Conservation (phyloP, 2,329 filamentous ascomycete species). For the Botrytis aclada region DNA sequence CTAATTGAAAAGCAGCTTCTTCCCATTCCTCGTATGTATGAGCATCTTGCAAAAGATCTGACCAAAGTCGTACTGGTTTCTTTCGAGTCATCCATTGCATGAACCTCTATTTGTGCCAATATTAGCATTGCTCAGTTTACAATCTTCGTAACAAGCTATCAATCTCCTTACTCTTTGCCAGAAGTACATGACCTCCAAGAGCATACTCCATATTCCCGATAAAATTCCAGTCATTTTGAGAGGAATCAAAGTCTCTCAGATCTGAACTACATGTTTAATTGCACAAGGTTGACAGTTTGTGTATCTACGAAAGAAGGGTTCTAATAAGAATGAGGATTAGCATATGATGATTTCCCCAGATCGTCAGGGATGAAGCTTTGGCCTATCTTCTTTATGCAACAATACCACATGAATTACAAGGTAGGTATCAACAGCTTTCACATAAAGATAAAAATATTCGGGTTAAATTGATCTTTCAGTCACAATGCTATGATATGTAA, state of each 20-base stretch:
- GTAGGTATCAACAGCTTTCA: not conserved
- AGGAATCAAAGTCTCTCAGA: not conserved
- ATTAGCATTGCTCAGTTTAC: not conserved
- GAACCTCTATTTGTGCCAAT: slow-evolving; percentile 55
- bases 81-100: slow-evolving; percentile 64
- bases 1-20: slow-evolving; percentile 76
- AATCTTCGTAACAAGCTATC: slow-evolving; percentile 6
- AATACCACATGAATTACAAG: not conserved
- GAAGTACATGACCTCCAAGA: slow-evolving; percentile 59
- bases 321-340: slow-evolving; percentile 14
- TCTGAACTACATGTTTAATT: not conserved
- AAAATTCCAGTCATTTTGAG: slow-evolving; percentile 33
- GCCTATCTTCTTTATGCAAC: not conserved
- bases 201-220: slow-evolving; percentile 52
- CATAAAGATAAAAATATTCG: not conserved
- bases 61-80: slow-evolving; percentile 62
- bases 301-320: not conserved
- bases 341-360: slow-evolving; percentile 20
- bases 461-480: not conserved
- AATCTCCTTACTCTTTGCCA: slow-evolving; percentile 53
- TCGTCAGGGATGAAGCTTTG: slow-evolving; percentile 17
- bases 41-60: slow-evolving; percentile 63
- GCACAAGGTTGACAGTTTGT: not conserved
- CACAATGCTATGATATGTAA: not conserved
- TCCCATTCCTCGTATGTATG: slow-evolving; percentile 82